Evolutionary conservation across 257 asterid species (phyloP).

Genomic region (Solanum dulcamara): DNA sequence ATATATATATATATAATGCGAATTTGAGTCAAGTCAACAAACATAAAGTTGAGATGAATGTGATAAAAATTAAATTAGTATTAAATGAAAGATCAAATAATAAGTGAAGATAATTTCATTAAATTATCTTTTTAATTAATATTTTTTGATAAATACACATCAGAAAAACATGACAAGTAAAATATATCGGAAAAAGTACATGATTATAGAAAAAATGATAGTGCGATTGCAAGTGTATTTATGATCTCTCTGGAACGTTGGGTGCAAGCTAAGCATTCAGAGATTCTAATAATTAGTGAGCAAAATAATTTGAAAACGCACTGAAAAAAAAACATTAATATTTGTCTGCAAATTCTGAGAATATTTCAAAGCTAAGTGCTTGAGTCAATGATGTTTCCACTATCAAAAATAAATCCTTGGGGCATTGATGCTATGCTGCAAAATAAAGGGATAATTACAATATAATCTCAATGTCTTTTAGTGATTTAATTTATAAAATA

Average conservation of each 20-base stretch:
- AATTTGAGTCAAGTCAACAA: background rate
- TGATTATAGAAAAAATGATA: background rate
- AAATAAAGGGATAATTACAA: no score
- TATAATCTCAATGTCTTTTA: no score
- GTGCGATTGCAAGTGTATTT: background rate
- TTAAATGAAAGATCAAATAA: background rate
- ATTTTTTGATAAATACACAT: rapidly evolving
- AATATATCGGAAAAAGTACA: background rate
- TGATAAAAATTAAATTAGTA: background rate
- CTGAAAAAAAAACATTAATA: background rate
- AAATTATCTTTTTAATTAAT: background rate
- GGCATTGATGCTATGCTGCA: background rate
- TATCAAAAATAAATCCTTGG: background rate
- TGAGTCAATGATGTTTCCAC: background rate
- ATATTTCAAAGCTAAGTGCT: background rate
- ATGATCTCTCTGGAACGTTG: background rate
- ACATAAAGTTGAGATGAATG: background rate
- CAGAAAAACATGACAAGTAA: background rate
- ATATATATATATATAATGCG: background rate
- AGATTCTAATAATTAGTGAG: background rate
- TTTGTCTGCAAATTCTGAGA: background rate
- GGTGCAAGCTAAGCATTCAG: background rate
- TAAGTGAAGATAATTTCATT: background rate
- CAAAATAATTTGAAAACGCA: background rate
- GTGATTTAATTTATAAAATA: no score